A percentile compares a stretch with the other conserved stretches of the same genome.
phyloP scores from a whole-genome alignment of 179 eudicot genomes.

The Nepenthes alata region DNA sequence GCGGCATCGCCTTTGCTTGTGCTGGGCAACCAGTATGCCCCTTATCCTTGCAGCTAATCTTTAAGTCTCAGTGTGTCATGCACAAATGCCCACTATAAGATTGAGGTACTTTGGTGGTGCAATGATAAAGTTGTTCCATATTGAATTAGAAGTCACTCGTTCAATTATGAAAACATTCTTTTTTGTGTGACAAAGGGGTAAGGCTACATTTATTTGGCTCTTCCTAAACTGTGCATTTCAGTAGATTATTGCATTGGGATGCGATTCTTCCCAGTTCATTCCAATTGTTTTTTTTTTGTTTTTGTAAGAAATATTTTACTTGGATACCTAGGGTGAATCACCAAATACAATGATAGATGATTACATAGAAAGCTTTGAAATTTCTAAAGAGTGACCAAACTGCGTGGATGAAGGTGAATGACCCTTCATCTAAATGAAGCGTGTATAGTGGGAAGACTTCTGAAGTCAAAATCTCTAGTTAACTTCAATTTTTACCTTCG shows the following conservation, averaged over 20 bases:
- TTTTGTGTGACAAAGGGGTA: too few relatives aligned
- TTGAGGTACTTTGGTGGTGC: too few relatives aligned
- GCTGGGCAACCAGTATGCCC: slow-evolving; percentile 72
- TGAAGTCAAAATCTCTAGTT: too few relatives aligned
- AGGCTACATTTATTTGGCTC: too few relatives aligned
- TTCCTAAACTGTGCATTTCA: too few relatives aligned
- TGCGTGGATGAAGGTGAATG: too few relatives aligned
- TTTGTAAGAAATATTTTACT: too few relatives aligned
- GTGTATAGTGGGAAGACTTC: too few relatives aligned
- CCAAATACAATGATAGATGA: not conserved
- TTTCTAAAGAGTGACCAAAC: too few relatives aligned
- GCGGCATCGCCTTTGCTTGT: slow-evolving; percentile 96
- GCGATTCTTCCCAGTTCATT: not conserved
- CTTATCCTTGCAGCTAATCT: not conserved
- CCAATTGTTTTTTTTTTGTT: not conserved
- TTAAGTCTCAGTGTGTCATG: not conserved
- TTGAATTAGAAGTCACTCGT: not conserved
- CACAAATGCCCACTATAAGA: not conserved
- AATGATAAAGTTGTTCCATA: not conserved
- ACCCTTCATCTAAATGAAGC: too few relatives aligned
- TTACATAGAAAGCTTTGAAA: too few relatives aligned
- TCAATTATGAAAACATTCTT: not conserved
- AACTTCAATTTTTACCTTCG: not conserved
- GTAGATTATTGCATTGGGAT: too few relatives aligned
- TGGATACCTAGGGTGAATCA: not conserved